Evolutionary conservation across 208 protist genomes (phyloP), one percentile per base, ranked within the genome.

Genomic region (Leishmania gerbilli): DNA sequence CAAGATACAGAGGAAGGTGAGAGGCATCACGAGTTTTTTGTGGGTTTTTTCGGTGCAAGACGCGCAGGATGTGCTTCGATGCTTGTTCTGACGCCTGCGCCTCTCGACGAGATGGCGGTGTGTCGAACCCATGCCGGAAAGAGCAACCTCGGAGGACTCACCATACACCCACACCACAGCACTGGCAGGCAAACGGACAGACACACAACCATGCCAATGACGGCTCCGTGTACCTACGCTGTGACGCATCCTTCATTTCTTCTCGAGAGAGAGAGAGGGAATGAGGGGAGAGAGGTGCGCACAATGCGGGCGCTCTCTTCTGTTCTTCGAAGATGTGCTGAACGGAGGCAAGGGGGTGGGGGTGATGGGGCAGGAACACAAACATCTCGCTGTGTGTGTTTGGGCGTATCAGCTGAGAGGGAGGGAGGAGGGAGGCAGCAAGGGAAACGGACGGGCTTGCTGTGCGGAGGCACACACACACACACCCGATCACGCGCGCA

Each of bases 171-270:
- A 21, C 45, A 34, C 37, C 69, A 31, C 27, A 53, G 31, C 62
- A 45, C 78, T 77, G 47, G n/a, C n/a, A 74, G 27, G 6, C 19
- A 31, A 65, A 62, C 64, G 42, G 15, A 75, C n/a, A 53, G 53
- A 62, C 45, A 74, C 65, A 75, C 58, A 80, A n/a, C 74, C 64
- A 75, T 80, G 64, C 51, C 31, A 74, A 11, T 19, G 15, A 74
- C 45, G 40, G 42, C 40, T n/a, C 24, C 40, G 69, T 19, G 69
- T 74, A 31, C 69, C 27, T 74, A 74, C 45, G 69, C 69, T 55
- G 69, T 55, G 45, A 31, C 69, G 15, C 45, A 27, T 55, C 21
- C 40, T 51, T 51, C 24, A 34, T 37, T 19, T 53, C 51, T 49
- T 8, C 27, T 55, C 69, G 37, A 37, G 37, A 37, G 31, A 6